Evolutionary conservation across 352 stramenopile genomes (phyloP).

Genomic region (Globisporangium sylvaticum): DNA sequence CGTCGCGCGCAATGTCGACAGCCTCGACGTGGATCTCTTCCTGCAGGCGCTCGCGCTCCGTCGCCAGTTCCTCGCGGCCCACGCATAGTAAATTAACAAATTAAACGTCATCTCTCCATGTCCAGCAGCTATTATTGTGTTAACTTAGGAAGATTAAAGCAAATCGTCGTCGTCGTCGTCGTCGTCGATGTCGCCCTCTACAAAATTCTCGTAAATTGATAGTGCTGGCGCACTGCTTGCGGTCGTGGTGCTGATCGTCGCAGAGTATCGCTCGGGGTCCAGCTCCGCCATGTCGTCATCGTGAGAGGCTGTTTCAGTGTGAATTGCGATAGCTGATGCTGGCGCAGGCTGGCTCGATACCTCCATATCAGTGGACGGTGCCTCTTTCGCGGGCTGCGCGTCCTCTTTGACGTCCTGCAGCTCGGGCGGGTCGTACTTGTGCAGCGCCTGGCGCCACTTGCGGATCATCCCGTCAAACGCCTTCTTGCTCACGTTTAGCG

Average conservation of each 20-base stretch:
- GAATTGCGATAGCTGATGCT: background rate
- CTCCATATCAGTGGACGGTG: background rate
- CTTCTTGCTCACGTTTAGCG: slow-evolving; percentile 70
- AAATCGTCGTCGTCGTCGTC: slow-evolving; percentile 72
- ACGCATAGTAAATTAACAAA: slow-evolving; percentile 13
- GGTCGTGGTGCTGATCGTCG: background rate
- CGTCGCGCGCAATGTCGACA: slow-evolving; percentile 74
- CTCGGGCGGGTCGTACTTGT: slow-evolving; percentile 78
- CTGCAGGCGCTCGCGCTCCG: slow-evolving; percentile 63
- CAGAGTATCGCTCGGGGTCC: slow-evolving; percentile 12
- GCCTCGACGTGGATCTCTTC: slow-evolving; percentile 78
- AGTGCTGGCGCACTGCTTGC: slow-evolving; percentile 4
- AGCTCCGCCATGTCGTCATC: slow-evolving; percentile 25
- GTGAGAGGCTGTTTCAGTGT: background rate
- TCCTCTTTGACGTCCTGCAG: slow-evolving; percentile 24
- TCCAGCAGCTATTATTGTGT: background rate
- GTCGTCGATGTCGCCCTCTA: slow-evolving; percentile 36
- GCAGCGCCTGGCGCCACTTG: slow-evolving; percentile 75
- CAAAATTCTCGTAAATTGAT: slow-evolving; percentile 76
- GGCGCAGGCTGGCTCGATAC: background rate
- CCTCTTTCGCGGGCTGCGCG: background rate
- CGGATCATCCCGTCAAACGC: slow-evolving; percentile 77
- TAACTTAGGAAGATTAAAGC: slow-evolving; percentile 27
- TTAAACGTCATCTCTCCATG: background rate
- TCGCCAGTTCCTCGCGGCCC: slow-evolving; percentile 63